Percentiles rank a stretch among this genome's conserved stretches.
These are phyloP conservation scores for Nemania serpens DNA, from an alignment of 2,329 filamentous ascomycete genomes.

Conservation along the genomic window DNA sequence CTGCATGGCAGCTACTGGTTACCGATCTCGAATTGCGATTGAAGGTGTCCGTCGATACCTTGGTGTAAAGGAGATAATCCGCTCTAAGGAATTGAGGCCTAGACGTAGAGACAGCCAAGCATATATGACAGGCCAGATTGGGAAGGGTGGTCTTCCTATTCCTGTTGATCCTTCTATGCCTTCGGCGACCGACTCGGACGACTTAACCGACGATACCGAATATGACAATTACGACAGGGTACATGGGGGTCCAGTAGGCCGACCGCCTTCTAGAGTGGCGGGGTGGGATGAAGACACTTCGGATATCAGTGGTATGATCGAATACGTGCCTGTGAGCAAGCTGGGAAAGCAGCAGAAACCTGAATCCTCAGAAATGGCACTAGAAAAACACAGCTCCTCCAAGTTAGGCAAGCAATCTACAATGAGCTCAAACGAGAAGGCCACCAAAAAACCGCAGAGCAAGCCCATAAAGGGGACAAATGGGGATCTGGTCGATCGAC, in stretches of 20 bases:
- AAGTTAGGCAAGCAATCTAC: too few relatives aligned
- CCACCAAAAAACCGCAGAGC: too few relatives aligned
- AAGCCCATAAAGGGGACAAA: too few relatives aligned
- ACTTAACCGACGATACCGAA: background rate
- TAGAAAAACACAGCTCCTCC: too few relatives aligned
- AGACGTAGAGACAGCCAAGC: background rate
- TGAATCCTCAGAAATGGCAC: too few relatives aligned
- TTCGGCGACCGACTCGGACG: background rate
- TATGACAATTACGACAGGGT: background rate
- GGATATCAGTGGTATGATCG: too few relatives aligned
- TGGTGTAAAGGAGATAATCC: conserved; percentile 5
- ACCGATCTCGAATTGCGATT: conserved; percentile 27
- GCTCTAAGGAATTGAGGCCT: conserved; percentile 12
- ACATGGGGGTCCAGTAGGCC: background rate
- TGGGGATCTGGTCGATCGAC: too few relatives aligned
- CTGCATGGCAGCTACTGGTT: conserved; percentile 24
- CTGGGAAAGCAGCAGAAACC: too few relatives aligned
- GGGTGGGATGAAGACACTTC: background rate
- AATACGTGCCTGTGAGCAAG: too few relatives aligned
- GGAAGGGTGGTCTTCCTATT: conserved; percentile 6
- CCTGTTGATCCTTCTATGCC: background rate
- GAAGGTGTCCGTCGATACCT: conserved; percentile 22
- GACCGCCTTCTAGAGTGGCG: background rate
- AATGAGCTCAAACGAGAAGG: too few relatives aligned
- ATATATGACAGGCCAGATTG: conserved; percentile 3